Percentiles rank a stretch among this genome's conserved stretches.
These are phyloP conservation scores for Trichophyton simii DNA, from an alignment of 2,329 filamentous ascomycete species.

Conservation along the genomic window DNA sequence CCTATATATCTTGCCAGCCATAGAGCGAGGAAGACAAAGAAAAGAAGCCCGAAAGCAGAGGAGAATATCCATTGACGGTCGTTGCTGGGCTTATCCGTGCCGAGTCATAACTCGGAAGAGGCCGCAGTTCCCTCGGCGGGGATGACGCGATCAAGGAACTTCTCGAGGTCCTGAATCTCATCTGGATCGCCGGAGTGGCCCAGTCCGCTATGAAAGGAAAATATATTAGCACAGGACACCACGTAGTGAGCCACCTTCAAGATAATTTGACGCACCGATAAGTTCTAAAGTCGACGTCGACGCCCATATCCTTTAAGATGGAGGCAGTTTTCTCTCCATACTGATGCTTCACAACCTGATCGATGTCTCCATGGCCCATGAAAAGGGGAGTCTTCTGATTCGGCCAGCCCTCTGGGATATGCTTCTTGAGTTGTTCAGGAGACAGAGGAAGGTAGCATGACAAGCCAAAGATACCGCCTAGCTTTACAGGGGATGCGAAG, in stretches of 20 bases:
- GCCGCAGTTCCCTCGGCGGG: constrained; percentile 32
- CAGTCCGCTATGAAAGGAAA: constrained; percentile 43
- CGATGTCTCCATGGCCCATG: constrained; percentile 74
- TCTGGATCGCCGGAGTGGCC: constrained; percentile 62
- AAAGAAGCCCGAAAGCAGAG: background rate
- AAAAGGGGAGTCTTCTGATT: constrained; percentile 73
- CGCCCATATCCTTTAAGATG: constrained; percentile 55
- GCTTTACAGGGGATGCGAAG: constrained; percentile 57
- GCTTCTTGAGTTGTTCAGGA: constrained; percentile 45
- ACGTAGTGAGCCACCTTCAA: background rate
- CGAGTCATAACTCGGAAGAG: constrained; percentile 10
- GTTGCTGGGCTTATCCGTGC: too few species aligned
- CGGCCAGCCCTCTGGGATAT: constrained; percentile 41
- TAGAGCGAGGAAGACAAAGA: background rate
- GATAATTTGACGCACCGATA: constrained; percentile 48
- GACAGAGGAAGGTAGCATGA: constrained; percentile 69
- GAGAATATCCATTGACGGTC: constrained; percentile 5
- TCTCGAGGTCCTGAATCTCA: constrained; percentile 73
- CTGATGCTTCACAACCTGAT: constrained; percentile 57
- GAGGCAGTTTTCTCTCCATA: constrained; percentile 59
- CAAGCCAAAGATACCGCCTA: constrained; percentile 79
- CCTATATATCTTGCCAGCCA: background rate
- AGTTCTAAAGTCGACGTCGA: constrained; percentile 60
- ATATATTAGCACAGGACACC: background rate
- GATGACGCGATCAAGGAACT: constrained; percentile 43